phyloP scores from a whole-genome alignment of 164 flowering plant genomes.

The Buxus sempervirens region DNA sequence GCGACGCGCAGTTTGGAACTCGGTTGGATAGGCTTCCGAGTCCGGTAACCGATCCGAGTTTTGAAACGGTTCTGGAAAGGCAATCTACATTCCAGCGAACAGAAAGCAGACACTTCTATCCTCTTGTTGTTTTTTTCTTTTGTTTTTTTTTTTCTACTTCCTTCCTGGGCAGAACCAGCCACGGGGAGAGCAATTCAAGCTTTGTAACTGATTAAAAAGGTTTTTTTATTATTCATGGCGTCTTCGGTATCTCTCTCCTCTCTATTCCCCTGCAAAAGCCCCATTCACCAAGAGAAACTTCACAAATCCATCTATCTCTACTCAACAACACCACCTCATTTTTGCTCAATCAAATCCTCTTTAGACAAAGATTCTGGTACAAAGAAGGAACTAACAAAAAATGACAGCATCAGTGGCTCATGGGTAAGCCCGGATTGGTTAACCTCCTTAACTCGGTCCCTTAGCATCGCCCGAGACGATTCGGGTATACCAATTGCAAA shows the following conservation, averaged over 20 bases:
- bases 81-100: too few relatives aligned
- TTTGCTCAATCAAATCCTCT: slow-evolving; percentile 28
- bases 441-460: slow-evolving; percentile 51
- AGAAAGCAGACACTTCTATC: too few relatives aligned
- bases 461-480: slow-evolving; percentile 38
- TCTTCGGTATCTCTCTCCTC: slow-evolving; percentile 16
- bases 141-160: background rate
- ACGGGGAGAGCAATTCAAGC: too few relatives aligned
- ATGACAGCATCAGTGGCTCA: slow-evolving; percentile 28
- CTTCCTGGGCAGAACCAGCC: too few relatives aligned
- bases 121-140: too few relatives aligned
- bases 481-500: slow-evolving; percentile 79
- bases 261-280: slow-evolving; percentile 4
- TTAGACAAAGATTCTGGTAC: slow-evolving; percentile 16
- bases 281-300: background rate
- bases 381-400: slow-evolving; percentile 4
- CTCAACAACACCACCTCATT: slow-evolving; percentile 8
- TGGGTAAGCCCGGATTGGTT: slow-evolving; percentile 98
- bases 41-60: too few relatives aligned
- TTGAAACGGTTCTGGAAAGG: too few relatives aligned
- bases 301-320: slow-evolving; percentile 10
- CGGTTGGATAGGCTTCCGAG: too few relatives aligned
- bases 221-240: slow-evolving; percentile 18
- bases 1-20: too few relatives aligned
- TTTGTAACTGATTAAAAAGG: too few relatives aligned